phyloP scores from a whole-genome alignment of 768 basidiomycete species.

The Russula ochroleuca region DNA sequence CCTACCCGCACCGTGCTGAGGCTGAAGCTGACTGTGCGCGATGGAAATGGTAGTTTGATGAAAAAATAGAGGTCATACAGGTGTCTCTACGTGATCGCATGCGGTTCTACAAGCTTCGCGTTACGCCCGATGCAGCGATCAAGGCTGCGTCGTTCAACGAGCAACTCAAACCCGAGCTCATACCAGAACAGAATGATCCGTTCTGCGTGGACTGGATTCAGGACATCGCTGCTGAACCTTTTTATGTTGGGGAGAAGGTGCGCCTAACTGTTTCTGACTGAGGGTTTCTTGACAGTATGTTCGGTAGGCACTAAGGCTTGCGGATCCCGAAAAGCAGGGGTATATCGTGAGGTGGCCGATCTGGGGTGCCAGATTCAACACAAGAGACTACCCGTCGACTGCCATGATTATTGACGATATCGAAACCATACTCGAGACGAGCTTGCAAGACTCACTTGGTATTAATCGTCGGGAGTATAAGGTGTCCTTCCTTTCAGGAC shows the following conservation, averaged over 20 bases:
- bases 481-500: constrained; percentile 38
- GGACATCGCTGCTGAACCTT: constrained; percentile 44
- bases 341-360: constrained; percentile 84
- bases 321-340: constrained; percentile 61
- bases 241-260: constrained; percentile 70
- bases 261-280: constrained; percentile 7
- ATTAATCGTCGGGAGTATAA: constrained; percentile 54
- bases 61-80: constrained; percentile 67
- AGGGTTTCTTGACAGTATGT: not conserved
- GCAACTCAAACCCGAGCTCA: constrained; percentile 79
- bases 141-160: constrained; percentile 78
- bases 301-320: constrained; percentile 60
- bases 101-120: constrained; percentile 79
- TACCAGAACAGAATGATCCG: constrained; percentile 79
- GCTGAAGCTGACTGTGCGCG: constrained; percentile 3
- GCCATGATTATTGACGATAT: constrained; percentile 76
- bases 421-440: constrained; percentile 58
- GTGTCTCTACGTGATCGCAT: constrained; percentile 75
- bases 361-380: constrained; percentile 77
- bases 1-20: not conserved
- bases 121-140: constrained; percentile 62
- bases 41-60: constrained; percentile 52
- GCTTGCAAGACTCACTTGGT: constrained; percentile 56
- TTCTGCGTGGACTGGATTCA: constrained; percentile 83
- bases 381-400: constrained; percentile 63